A percentile compares a stretch with the other conserved stretches of the same genome.
Conservation (phyloP, 2,329 filamentous ascomycete species). For the Orbilia ellipsospora region DNA sequence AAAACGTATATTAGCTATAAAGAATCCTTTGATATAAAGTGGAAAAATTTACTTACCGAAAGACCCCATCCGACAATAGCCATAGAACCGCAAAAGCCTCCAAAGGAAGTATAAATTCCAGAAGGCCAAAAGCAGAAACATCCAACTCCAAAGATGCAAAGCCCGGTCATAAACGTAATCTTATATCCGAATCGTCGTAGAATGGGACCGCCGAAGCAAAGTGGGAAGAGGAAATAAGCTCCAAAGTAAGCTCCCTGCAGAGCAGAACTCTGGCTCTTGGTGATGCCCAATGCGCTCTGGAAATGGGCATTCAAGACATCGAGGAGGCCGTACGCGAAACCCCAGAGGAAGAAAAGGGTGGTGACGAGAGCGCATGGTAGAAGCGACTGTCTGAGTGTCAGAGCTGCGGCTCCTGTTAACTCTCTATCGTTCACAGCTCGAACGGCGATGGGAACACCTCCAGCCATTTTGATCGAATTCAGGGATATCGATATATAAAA, state of each 20-base stretch:
- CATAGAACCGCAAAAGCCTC: conserved; percentile 71
- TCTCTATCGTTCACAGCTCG: conserved; percentile 57
- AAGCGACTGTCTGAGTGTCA: conserved; percentile 75
- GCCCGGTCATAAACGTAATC: conserved; percentile 66
- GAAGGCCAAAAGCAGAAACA: conserved; percentile 71
- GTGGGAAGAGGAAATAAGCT: conserved; percentile 65
- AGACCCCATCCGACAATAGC: conserved; percentile 69
- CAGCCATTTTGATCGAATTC: conserved; percentile 40
- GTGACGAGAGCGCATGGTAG: conserved; percentile 75
- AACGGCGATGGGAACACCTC: conserved; percentile 47
- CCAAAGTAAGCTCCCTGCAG: conserved; percentile 75
- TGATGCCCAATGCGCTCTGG: conserved; percentile 69
- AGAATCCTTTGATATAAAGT: not conserved
- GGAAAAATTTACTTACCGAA: conserved; percentile 15
- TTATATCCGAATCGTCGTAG: conserved; percentile 65
- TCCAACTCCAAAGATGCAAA: conserved; percentile 69
- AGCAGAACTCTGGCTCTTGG: conserved; percentile 70
- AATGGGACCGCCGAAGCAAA: conserved; percentile 63
- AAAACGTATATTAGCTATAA: not conserved
- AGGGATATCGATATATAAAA: conserved; percentile 1
- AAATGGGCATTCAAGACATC: conserved; percentile 70
- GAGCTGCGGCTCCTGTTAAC: conserved; percentile 69
- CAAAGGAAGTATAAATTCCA: conserved; percentile 68
- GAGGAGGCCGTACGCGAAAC: conserved; percentile 66
- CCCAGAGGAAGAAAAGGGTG: conserved; percentile 74